Conservation (phyloP, 2,329 filamentous ascomycete genomes). For the Emmonsiellopsis sp. region DNA sequence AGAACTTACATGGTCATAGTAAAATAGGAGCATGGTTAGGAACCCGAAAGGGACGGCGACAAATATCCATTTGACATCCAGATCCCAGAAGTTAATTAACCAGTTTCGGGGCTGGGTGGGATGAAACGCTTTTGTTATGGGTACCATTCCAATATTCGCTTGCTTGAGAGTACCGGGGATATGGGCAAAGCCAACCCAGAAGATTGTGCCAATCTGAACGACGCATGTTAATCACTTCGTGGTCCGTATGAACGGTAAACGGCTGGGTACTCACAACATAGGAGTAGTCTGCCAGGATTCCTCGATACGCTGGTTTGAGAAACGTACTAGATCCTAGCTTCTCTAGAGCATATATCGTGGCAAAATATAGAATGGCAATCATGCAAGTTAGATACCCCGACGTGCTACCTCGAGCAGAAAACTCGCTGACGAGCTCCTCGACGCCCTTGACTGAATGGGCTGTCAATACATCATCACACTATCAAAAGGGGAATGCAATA, state of each 20-base stretch:
- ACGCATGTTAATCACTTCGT: not conserved
- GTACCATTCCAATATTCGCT: constrained; percentile 34
- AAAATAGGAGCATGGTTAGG: constrained; percentile 46
- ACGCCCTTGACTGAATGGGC: constrained; percentile 42
- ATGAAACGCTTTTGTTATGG: constrained; percentile 38
- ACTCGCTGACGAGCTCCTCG: constrained; percentile 46
- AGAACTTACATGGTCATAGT: constrained; percentile 44
- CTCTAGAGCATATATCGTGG: constrained; percentile 43
- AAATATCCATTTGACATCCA: constrained; percentile 45
- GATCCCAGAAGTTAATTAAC: constrained; percentile 46
- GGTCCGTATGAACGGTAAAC: not conserved
- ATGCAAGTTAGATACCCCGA: constrained; percentile 43
- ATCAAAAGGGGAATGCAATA: constrained; percentile 10
- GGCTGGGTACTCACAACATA: constrained; percentile 32
- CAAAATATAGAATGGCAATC: constrained; percentile 45
- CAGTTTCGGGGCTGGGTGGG: constrained; percentile 39
- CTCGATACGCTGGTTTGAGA: constrained; percentile 37
- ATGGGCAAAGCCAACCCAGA: constrained; percentile 47
- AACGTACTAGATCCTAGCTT: constrained; percentile 36
- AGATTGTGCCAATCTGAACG: constrained; percentile 40
- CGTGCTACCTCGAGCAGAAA: constrained; percentile 30
- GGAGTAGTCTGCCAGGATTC: constrained; percentile 44
- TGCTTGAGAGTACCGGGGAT: constrained; percentile 39
- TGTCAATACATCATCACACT: constrained; percentile 6
- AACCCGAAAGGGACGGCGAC: constrained; percentile 46